Evolutionary conservation across 2,329 filamentous ascomycete species (phyloP).

Genomic region (Endoconidiophora polonica): DNA sequence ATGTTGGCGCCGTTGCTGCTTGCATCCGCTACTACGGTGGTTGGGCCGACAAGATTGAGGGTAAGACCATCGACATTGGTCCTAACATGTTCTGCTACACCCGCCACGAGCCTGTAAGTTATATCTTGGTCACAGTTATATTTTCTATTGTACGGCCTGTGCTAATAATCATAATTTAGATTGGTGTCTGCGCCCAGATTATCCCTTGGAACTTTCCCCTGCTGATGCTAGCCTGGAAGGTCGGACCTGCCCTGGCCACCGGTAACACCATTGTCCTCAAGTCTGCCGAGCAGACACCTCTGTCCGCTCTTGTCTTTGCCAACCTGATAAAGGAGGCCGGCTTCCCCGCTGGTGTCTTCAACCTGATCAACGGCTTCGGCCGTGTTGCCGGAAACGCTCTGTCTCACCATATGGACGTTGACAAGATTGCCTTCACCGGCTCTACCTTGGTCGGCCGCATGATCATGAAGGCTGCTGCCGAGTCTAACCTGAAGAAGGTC

Average conservation of each 20-base stretch:
- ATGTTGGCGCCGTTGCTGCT: slow-evolving; percentile 19
- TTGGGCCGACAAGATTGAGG: slow-evolving; percentile 25
- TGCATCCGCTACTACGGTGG: slow-evolving; percentile 28
- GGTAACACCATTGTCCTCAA: slow-evolving; percentile 37
- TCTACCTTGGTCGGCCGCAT: slow-evolving; percentile 52
- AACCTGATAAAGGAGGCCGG: slow-evolving; percentile 53
- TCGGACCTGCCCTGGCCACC: slow-evolving; percentile 30
- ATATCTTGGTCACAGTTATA: neutral
- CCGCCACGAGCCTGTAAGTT: slow-evolving; percentile 26
- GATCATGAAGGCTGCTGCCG: slow-evolving; percentile 56
- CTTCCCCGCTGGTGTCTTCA: slow-evolving; percentile 60
- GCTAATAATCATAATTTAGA: slow-evolving; percentile 11
- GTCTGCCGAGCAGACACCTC: slow-evolving; percentile 35
- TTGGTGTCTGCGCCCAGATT: slow-evolving; percentile 36
- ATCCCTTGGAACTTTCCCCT: slow-evolving; percentile 41
- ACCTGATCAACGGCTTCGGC: slow-evolving; percentile 56
- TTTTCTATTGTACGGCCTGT: neutral
- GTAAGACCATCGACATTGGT: slow-evolving; percentile 22
- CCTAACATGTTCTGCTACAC: slow-evolving; percentile 32
- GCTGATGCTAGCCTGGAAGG: slow-evolving; percentile 29
- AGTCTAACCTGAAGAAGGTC: slow-evolving; percentile 47
- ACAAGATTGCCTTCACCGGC: slow-evolving; percentile 64
- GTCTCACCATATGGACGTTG: slow-evolving; percentile 48
- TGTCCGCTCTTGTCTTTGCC: slow-evolving; percentile 23
- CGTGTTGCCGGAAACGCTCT: slow-evolving; percentile 49